phyloP scores from a whole-genome alignment of 106 monocot genomes.

The Ottelia alismoides region DNA sequence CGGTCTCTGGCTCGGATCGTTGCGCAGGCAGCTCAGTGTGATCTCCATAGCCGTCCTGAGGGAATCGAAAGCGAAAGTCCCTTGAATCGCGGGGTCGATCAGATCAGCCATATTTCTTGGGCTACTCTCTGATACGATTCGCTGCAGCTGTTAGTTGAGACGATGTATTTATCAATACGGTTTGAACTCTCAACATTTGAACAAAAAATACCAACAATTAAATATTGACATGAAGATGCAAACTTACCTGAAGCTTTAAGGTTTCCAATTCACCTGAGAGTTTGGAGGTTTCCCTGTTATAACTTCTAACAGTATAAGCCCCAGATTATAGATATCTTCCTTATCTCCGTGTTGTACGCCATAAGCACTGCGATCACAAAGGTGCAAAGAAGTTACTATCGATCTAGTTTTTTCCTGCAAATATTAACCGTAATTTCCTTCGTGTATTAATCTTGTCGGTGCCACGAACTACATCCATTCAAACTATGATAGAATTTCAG shows the following conservation, averaged over 20 bases:
- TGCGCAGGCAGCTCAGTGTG: constrained; percentile 43
- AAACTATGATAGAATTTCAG: no score
- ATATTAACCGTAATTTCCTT: no score
- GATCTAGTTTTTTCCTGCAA: no score
- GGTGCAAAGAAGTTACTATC: no score
- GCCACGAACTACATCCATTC: no score
- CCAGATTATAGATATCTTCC: constrained; percentile 49
- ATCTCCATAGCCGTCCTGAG: constrained; percentile 40
- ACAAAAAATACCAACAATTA: no score
- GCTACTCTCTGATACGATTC: constrained; percentile 27
- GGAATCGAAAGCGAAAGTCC: constrained; percentile 63
- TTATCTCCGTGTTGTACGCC: constrained; percentile 40
- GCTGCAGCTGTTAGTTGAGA: constrained; percentile 62
- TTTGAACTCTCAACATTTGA: no score
- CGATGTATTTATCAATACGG: no score
- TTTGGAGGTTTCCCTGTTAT: constrained; percentile 36
- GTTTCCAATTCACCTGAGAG: constrained; percentile 20
- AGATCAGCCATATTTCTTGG: constrained; percentile 15
- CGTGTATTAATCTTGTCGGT: no score
- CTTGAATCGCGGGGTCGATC: constrained; percentile 40
- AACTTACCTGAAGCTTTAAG: constrained; percentile 33
- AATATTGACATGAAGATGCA: no score
- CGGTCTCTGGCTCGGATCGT: constrained; percentile 40
- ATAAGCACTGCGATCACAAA: no score
- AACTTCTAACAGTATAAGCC: constrained; percentile 54